Evolutionary conservation across 2,329 filamentous ascomycete genomes (phyloP), one percentile per base, ranked within the genome.

Genomic region (Ilyonectria destructans): DNA sequence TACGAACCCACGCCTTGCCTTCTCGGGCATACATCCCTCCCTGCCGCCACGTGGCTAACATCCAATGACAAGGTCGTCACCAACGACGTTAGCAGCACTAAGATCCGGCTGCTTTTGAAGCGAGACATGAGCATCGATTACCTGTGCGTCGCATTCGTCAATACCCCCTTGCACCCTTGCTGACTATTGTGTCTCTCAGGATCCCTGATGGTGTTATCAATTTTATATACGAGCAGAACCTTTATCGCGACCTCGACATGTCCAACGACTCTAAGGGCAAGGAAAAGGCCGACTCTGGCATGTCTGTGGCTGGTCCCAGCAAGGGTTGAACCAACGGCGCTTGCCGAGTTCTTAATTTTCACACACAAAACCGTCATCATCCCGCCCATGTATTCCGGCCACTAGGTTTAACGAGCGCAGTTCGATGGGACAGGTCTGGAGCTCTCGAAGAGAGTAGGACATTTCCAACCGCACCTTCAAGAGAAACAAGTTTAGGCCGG

Each of bases 61-160:
- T 43, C 9, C 26, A 93, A 51, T 64, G 51, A 68, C 45, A 21
- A 97, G 81, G 78, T 81, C 37, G 88, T 97, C 58, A 95, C 97
- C 73, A 96, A 96, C 79, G 93, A 97, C 76, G 91, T 96, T 64
- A 94, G 92, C 76, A 95, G 92, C 70, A 91, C 89, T 13, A 91
- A 97, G 83, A 95, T 97, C 68, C 90, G 95, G 48, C 84, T 97
- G 3, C 93, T 97, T 78, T 80, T 95, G 37, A 89, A 92, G 77
- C 88, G 92, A 76, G 90, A 94, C 71, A 93, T 96, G 91, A 95
- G 92, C 74, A 93, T 97, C 56, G 89, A 93, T 70, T 96, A 95
- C 77, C 75, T 81, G 79, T 81, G 64, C 63, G 79, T 74, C 13
- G 12, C 23, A 6, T 35, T 45, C 12, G 21, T 46, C 17, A 43